These are phyloP conservation scores for Fomitopsis betulina DNA, from an alignment of 1,284 basidiomycete genomes.

Conservation along the genomic window DNA sequence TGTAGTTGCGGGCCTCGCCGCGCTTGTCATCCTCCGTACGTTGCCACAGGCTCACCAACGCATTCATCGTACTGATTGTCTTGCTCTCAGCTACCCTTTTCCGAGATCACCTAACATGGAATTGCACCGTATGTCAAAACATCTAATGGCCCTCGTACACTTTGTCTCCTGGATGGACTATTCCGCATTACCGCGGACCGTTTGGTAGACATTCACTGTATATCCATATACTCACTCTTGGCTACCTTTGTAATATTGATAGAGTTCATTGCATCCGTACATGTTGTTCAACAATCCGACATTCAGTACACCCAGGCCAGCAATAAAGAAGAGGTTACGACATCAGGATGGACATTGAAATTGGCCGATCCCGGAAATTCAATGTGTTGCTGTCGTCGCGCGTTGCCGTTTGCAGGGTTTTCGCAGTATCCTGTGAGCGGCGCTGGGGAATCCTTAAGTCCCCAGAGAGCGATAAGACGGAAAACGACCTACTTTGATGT, in stretches of 20 bases:
- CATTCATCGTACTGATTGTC: constrained; percentile 5
- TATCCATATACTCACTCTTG: constrained; percentile 8
- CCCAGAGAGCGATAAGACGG: background rate
- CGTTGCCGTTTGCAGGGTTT: background rate
- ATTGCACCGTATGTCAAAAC: constrained; percentile 71
- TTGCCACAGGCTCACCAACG: constrained; percentile 15
- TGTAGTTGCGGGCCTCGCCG: constrained; percentile 75
- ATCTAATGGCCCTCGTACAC: constrained; percentile 46
- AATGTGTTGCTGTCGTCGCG: background rate
- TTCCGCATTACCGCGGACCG: constrained; percentile 1
- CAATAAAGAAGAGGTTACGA: background rate
- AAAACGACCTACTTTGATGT: background rate
- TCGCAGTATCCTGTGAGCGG: background rate
- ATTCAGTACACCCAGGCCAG: background rate
- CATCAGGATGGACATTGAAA: background rate
- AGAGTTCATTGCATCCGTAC: constrained; percentile 3
- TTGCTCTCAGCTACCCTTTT: constrained; percentile 54
- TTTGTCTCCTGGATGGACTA: background rate
- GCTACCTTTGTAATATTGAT: constrained; percentile 10
- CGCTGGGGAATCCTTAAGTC: background rate
- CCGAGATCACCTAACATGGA: constrained; percentile 62
- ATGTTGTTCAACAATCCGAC: background rate
- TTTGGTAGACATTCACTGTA: constrained; percentile 10
- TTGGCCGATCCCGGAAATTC: background rate
- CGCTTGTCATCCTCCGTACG: constrained; percentile 79